Evolutionary conservation across 495 filamentous ascomycete species (phyloP).

Genomic region (Neurospora terricola): DNA sequence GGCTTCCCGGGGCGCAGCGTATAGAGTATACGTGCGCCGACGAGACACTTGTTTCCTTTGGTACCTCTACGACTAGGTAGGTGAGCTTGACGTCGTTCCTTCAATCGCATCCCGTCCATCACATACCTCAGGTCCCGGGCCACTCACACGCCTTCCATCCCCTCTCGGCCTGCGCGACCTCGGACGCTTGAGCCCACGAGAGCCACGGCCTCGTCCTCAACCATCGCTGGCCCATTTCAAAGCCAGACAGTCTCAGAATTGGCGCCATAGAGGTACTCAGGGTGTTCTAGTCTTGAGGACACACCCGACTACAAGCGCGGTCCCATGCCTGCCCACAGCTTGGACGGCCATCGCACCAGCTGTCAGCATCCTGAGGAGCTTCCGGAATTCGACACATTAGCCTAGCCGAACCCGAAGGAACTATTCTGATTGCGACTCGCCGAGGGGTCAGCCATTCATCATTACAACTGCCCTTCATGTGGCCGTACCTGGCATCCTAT

Average conservation of each 20-base stretch:
- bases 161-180: background rate
- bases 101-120: background rate
- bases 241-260: background rate
- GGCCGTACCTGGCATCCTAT: background rate
- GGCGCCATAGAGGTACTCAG: background rate
- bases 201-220: background rate
- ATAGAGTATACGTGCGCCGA: conserved; percentile 13
- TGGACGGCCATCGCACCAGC: background rate
- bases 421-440: background rate
- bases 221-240: background rate
- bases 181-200: background rate
- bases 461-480: background rate
- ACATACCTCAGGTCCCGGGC: background rate
- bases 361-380: background rate
- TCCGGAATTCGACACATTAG: background rate
- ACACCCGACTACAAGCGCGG: background rate
- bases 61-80: conserved; percentile 4
- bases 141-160: background rate
- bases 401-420: background rate
- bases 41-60: conserved; percentile 11
- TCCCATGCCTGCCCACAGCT: background rate
- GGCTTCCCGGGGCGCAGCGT: conserved; percentile 28
- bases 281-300: background rate
- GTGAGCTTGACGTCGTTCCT: background rate
- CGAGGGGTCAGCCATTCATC: background rate